Base-by-base conservation (phyloP, 495 filamentous ascomycete genomes). In the Penicillium paradoxum region DNA sequence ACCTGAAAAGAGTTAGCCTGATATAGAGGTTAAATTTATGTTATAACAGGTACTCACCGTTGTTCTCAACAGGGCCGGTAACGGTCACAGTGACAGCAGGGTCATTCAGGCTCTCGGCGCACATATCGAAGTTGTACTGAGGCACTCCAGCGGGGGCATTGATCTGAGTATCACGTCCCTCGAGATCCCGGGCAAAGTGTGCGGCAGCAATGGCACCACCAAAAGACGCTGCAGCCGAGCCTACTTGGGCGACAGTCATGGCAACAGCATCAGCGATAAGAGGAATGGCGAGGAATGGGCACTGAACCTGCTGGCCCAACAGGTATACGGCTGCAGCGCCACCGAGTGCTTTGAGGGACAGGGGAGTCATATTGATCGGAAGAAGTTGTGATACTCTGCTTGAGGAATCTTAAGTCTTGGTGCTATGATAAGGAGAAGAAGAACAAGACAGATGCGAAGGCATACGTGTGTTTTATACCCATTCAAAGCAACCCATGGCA, bases 81-180 rank as follows among this genome's bases (percentile, higher is more conserved):
- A 43, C 40, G 14, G 40, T 43, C 8, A 43, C 40, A n/a, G 40
- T 27, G 40, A 43, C 40, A 2, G 40, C 3, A 2, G 40, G 40
- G 21, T 43, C 7, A 6, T 19, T 3, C 22, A 43, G 15, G 22
- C 40, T 43, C 21, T 43, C 22, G 2, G 40, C 40, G 21, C 40
- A 43, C 40, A 43, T 43, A 8, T 43, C 40, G 40, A 43, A 43
- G 40, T 43, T 43, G 40, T 43, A 43, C 40, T 43, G 40, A 43
- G 40, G 40, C 14, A 43, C 40, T 2, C 40, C 40, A 27, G 40
- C 13, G 4, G 40, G 40, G 13, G 40, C 40, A 13, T 11, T 43
- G 6, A 43, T 14, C 2, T n/a, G 1, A 21, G 22, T 25, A 13
- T 43, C 40, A 43, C 40, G 40, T 4, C 22, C 40, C 13, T 43